Evolutionary conservation across 108 stramenopile species (phyloP), one percentile per base, ranked within the genome.

Genomic region (Pseudonitzschia delicatissima): DNA sequence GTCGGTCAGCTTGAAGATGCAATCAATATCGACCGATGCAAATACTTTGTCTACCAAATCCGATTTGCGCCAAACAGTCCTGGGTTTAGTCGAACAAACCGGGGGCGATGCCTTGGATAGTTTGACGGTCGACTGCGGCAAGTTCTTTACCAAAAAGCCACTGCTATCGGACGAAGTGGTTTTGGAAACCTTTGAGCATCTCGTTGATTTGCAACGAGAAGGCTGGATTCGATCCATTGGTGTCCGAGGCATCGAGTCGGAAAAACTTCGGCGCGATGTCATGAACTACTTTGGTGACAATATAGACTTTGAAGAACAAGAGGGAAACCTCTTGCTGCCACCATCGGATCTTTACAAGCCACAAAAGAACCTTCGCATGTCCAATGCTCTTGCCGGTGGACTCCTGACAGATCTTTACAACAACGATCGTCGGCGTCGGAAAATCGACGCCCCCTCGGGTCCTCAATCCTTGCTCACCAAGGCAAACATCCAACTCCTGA

Each of bases 191-290:
- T 69, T 91, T 33, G 80, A 88, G 61, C 50, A 48, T 45, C 64
- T 86, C 3, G 55, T 57, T 33, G 87, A 91, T 26, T 67, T 88
- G 79, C 81, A 87, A 68, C 73, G 77, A 2, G 87, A 91, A 52
- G 90, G 90, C 12, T 67, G 77, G 5, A 62, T 91, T 25, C 74
- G 70, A 65, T 88, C 87, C 23, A 74, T 85, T 32, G 70, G 70
- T 45, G 11, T 71, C 36, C 6, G 50, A 44, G 60, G 60, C 26
- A 40, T 21, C 21, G 39, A 40, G 28, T 39, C 32, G 60, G 36
- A 20, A 25, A 23, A 25, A 18, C 36, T 61, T 21, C 60, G 20
- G 21, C 5, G 12, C 6, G 60, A 37, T 15, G 44, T 66, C 62
- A 55, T 66, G 33, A 77, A 70, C 9, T 44, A 49, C 9, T 87